Base-by-base conservation (phyloP, 768 basidiomycete genomes). In the Arthromyces matolae region DNA sequence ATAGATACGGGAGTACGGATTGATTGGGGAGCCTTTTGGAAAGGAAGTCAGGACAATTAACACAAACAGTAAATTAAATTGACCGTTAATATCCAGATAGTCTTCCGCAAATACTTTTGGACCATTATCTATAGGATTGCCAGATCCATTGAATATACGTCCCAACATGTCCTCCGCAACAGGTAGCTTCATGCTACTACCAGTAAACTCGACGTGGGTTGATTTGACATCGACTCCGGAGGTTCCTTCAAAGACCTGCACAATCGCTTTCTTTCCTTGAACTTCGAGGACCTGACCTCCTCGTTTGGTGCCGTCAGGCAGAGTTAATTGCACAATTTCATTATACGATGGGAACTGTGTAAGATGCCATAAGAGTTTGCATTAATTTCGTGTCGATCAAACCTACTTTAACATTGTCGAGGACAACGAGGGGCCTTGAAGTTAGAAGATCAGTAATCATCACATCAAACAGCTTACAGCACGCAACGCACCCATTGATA, bases 81-180 rank as follows among this genome's bases (percentile, higher is more conserved):
- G 58, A 88, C 96, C 96, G 70, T 98, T 97, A 70, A 99, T 99
- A 68, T 99, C 96, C 55, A 98, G 77, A 69, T 97, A 98, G 64
- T 99, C 96, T 71, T 98, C 96, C 9, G 96, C 96, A 71, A 97
- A 97, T 20, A 98, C 96, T 66, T 96, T 97, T 0, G 96, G 96
- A 23, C 96, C 96, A 61, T 97, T 84, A 71, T 99, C 96, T 61
- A 98, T 98, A 22, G 96, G 95, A 61, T 91, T 90, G 28, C 96
- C 96, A 34, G 90, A 93, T 50, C 96, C 96, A 69, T 99, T 99
- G 81, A 99, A 98, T 64, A 98, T 94, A 53, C 96, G 89, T 25
- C 96, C 96, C 60, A 96, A 69, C 94, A 97, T 97, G 73, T 98
- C 96, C 67, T 98, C 96, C 19, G 93, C 93, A 16, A 98, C 96